Conservation (phyloP, 306 rosid genomes). For the Castanea mollissima region DNA sequence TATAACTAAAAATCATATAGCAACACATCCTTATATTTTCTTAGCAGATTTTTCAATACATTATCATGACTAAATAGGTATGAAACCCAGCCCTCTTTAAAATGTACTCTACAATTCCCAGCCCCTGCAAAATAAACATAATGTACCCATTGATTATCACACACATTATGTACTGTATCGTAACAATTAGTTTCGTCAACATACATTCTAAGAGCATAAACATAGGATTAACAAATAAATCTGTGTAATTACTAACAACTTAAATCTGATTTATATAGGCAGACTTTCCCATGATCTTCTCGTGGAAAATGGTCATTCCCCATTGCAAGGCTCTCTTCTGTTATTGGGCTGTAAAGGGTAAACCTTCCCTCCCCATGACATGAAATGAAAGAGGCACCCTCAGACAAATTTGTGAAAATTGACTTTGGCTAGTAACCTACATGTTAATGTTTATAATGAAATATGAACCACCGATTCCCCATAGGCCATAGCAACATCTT, state of each 20-base stretch:
- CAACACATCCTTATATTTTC: too few relatives aligned
- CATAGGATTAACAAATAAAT: not conserved
- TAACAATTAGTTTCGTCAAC: conserved; percentile 10
- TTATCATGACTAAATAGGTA: not conserved
- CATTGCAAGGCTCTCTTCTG: conserved; percentile 18
- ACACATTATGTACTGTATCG: not conserved
- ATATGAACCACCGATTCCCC: conserved; percentile 23
- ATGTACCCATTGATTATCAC: not conserved
- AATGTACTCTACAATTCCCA: not conserved
- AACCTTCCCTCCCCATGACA: conserved; percentile 29
- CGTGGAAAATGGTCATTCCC: conserved; percentile 24
- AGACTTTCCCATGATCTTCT: conserved; percentile 12
- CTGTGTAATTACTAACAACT: not conserved
- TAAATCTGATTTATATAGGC: conserved; percentile 22
- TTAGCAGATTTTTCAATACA: not conserved
- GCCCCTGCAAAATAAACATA: conserved; percentile 9
- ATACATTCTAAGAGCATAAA: not conserved
- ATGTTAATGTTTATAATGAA: not conserved
- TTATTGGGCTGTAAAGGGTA: conserved; percentile 13
- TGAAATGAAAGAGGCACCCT: not conserved
- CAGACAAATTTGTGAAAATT: not conserved
- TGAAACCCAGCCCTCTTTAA: not conserved
- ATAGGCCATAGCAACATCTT: not conserved
- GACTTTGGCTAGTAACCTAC: conserved; percentile 31
- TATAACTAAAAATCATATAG: too few relatives aligned